A percentile compares a stretch with the other conserved stretches of the same genome.
Evolutionary conservation across 768 basidiomycete species (phyloP).

Genomic region (Harrya chromipes): DNA sequence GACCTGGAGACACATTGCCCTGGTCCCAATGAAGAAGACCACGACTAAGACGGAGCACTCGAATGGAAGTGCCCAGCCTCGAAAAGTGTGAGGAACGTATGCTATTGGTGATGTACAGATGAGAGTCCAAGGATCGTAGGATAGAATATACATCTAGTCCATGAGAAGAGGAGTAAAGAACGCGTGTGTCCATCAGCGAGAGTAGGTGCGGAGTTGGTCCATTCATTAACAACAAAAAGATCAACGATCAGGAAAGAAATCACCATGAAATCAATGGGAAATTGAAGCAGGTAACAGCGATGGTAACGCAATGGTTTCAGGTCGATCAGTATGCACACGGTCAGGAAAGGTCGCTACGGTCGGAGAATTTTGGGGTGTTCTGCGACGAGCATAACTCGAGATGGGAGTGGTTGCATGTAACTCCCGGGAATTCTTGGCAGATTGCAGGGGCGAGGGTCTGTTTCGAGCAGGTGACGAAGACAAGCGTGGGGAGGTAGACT

Average conservation of each 20-base stretch:
- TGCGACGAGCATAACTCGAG: slow-evolving; percentile 75
- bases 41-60: slow-evolving; percentile 49
- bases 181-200: slow-evolving; percentile 4
- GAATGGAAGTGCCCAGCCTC: not conserved
- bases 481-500: slow-evolving; percentile 35
- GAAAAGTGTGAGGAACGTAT: slow-evolving; percentile 14
- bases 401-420: slow-evolving; percentile 69
- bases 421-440: slow-evolving; percentile 51
- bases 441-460: slow-evolving; percentile 42
- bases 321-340: slow-evolving; percentile 27
- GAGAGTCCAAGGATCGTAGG: slow-evolving; percentile 24
- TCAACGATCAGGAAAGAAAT: not conserved
- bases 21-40: slow-evolving; percentile 71
- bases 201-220: not conserved
- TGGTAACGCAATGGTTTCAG: slow-evolving; percentile 44
- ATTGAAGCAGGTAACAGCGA: slow-evolving; percentile 47
- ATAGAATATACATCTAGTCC: slow-evolving; percentile 22
- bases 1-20: slow-evolving; percentile 70
- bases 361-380: slow-evolving; percentile 72
- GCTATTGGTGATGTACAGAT: slow-evolving; percentile 30
- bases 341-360: slow-evolving; percentile 61
- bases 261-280: slow-evolving; percentile 15
- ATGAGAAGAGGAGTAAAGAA: slow-evolving; percentile 14
- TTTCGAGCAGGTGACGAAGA: slow-evolving; percentile 43
- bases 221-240: not conserved